Base-by-base conservation (phyloP, 2,329 filamentous ascomycete species). In the Colletotrichum sp. region DNA sequence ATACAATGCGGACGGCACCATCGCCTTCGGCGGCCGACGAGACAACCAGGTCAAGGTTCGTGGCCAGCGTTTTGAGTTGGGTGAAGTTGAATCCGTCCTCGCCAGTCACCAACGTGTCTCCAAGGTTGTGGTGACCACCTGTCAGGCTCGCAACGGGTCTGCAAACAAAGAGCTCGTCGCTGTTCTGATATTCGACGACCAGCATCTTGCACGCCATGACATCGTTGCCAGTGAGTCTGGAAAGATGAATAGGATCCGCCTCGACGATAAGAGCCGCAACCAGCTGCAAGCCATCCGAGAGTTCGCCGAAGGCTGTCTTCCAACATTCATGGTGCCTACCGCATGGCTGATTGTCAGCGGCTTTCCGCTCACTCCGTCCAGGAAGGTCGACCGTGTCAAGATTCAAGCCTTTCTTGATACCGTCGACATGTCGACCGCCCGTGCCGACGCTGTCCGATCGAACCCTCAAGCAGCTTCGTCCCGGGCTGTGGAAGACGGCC, bases 41-140 rank as follows among this genome's bases (percentile, higher is more conserved):
- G 89, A 91, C 78, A 85, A 84, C 1, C 89, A 91, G 79, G 85
- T 90, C 44, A 91, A 91, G 79, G 79, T 91, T n/a, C 84, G 86
- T 30, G 91, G 91, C 60, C 90, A 86, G 72, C 79, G 88, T 72
- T 82, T 89, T 73, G 91, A 87, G 81, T 82, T 87, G 7, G 25
- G 27, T 15, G 76, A 77, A 48, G 64, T 75, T 5, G 68, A 75
- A 39, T 16, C 66, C 67, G 30, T 67, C 6, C 7, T 74, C 3
- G 44, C 64, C 13, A 52, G 39, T 27, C 25, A 39, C 8, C 22
- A 32, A 12, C n/a, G 15, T 16, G 64, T 44, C 12, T 39, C 25
- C 15, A 52, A 39, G 5, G 64, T 25, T 16, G 15, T 67, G 19
- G 22, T 67, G 11, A 44, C 39, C 12, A 44, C 19, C 0, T 19